Conservation (phyloP, 345 rosid genomes). For the Psidium friedrichsthalianum region DNA sequence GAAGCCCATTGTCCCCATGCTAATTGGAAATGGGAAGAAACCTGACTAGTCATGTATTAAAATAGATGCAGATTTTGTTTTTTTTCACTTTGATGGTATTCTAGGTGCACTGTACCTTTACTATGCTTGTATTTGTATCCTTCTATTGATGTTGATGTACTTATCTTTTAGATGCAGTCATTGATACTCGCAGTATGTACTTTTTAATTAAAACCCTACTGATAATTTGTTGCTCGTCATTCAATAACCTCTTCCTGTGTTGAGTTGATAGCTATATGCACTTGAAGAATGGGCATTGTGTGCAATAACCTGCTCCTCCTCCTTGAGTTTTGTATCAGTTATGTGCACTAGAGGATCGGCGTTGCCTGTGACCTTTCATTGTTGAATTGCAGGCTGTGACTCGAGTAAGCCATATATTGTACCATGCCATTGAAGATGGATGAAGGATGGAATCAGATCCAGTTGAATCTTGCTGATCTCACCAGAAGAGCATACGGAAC, state of each 20-base stretch:
- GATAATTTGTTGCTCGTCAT: neutral
- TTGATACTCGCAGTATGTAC: neutral
- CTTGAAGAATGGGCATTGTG: neutral
- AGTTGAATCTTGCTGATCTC: slow-evolving; percentile 82
- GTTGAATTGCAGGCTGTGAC: slow-evolving; percentile 53
- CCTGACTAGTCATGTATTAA: neutral
- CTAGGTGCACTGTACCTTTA: neutral
- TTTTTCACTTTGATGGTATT: neutral
- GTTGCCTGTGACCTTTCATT: neutral
- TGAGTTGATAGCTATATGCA: neutral
- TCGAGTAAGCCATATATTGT: slow-evolving; percentile 91
- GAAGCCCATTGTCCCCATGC: neutral
- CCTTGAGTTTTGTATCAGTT: neutral
- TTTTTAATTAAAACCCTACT: neutral
- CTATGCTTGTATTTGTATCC: neutral
- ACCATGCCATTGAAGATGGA: slow-evolving; percentile 95
- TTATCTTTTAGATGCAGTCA: neutral
- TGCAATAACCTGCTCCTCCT: neutral
- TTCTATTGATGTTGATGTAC: neutral
- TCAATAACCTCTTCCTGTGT: neutral
- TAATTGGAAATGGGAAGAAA: neutral
- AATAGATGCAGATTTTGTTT: neutral
- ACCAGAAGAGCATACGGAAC: slow-evolving; percentile 94
- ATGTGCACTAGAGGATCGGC: neutral
- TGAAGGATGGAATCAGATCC: slow-evolving; percentile 96